Conservation (phyloP, 1,284 basidiomycete genomes). For the Ustilago vetiveriae region DNA sequence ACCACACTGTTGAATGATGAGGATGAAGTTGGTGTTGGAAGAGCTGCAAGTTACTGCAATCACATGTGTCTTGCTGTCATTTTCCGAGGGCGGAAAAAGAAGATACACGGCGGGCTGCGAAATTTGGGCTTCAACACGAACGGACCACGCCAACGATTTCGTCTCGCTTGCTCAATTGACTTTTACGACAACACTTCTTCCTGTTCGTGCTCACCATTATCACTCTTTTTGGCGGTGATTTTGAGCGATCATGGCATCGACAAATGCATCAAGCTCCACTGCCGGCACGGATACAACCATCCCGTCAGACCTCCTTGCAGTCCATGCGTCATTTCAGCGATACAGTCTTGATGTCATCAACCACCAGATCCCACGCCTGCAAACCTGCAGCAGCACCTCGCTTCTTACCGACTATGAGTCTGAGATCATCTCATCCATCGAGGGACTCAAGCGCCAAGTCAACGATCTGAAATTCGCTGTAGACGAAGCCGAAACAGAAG, state of each 20-base stretch:
- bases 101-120: constrained; percentile 2
- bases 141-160: constrained; percentile 7
- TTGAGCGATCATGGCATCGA: constrained; percentile 13
- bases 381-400: constrained; percentile 21
- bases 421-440: constrained; percentile 48
- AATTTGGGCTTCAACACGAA: not conserved
- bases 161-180: not conserved
- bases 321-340: constrained; percentile 36
- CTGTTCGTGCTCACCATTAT: not conserved
- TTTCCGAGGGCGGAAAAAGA: not conserved
- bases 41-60: constrained; percentile 7
- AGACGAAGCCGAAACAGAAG: constrained; percentile 45
- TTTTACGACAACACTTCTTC: too few species aligned
- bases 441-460: constrained; percentile 42
- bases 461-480: constrained; percentile 44
- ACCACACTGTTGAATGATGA: too few species aligned
- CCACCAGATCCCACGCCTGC: constrained; percentile 47
- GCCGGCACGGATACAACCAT: constrained; percentile 20
- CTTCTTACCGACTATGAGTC: constrained; percentile 44
- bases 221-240: not conserved
- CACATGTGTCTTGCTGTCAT: constrained; percentile 6
- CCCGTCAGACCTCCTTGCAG: constrained; percentile 26
- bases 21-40: not conserved
- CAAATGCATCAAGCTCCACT: constrained; percentile 12
- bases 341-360: constrained; percentile 40